phyloP scores from a whole-genome alignment of 208 protist genomes.

The Leptomonas seymouri region DNA sequence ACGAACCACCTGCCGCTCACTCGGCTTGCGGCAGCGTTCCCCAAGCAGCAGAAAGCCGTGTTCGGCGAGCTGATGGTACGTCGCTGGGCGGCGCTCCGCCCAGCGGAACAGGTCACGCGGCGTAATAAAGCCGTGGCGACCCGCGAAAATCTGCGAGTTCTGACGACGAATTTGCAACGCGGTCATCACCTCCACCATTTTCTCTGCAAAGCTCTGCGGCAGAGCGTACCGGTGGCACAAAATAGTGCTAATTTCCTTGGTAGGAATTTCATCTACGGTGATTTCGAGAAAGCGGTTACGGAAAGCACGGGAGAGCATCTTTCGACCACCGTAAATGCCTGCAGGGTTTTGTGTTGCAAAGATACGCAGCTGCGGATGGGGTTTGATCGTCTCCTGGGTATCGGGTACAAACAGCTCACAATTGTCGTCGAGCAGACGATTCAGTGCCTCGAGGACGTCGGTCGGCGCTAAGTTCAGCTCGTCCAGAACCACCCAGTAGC shows the following conservation, averaged over 20 bases:
- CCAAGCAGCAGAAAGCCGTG: conserved; percentile 98
- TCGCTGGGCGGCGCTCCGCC: conserved; percentile 93
- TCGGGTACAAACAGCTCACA: conserved; percentile 99
- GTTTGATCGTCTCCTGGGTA: conserved; percentile 98
- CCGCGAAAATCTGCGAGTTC: conserved; percentile 98
- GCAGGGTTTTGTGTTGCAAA: conserved; percentile 99
- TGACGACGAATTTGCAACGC: conserved; percentile 95
- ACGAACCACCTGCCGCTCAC: conserved; percentile 96
- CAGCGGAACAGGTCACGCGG: conserved; percentile 99
- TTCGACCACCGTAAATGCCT: conserved; percentile 97
- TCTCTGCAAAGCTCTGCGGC: conserved; percentile 90
- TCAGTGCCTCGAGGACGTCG: conserved; percentile 99
- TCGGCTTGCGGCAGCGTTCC: conserved; percentile 95
- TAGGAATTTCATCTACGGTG: conserved; percentile 99
- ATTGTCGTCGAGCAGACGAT: conserved; percentile 99
- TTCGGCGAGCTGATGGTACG: conserved; percentile 95
- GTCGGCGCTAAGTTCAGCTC: conserved; percentile 99
- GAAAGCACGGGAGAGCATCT: conserved; percentile 99
- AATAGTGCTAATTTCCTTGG: conserved; percentile 97
- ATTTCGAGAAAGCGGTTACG: conserved; percentile 99
- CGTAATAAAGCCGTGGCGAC: conserved; percentile 99
- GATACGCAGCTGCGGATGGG: conserved; percentile 98
- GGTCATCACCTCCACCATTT: conserved; percentile 96
- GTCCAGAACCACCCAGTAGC: conserved; percentile 99
- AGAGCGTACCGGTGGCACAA: conserved; percentile 95